Evolutionary conservation across 257 asterid species (phyloP), one percentile per base, ranked within the genome.

Genomic region (Jaltomata sinuosa): DNA sequence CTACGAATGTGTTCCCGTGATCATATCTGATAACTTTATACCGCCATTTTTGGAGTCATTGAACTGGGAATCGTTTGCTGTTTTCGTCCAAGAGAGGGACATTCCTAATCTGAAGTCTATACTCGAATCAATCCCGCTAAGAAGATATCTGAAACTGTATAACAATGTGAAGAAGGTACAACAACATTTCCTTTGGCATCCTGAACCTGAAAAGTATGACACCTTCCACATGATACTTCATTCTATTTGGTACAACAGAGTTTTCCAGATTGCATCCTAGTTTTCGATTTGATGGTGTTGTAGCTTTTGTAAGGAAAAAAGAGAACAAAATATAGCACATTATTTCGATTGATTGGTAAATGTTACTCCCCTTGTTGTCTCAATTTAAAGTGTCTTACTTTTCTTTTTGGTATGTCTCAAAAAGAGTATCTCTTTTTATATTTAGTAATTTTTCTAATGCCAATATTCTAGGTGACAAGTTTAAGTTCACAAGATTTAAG

Each of bases 11-110:
- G 97, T 94, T 54, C 97, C 98, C 0, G 97, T 93, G 61, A 94
- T 94, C 83, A 87, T 94, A 76, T 91, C 97, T 0, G 98, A 94
- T 79, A 91, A 94, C 79, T 94, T 89, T 50, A 88, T 93, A 15
- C 97, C 97, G 11, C 97, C 98, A 0, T 94, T 94, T 76, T 89
- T 94, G 15, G 97, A 94, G 89, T 89, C 92, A 16, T 64, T 94
- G 88, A 84, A 91, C 69, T 94, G 98, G 98, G 97, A 94, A 83
- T 84, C 92, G 0, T 92, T 94, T 77, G 90, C 97, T 0, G 91
- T 94, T 15, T 93, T 94, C 12, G 86, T 94, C 3, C 67, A 49
- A 45, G 98, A 94, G 90, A 91, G 88, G 88, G 98, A 94, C 77
- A 90, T 94, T 68, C 97, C 94, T 1, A 87, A 92, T 53, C 85